Evolutionary conservation across 2,329 filamentous ascomycete genomes (phyloP).

Genomic region (Diaporthe ilicicola): DNA sequence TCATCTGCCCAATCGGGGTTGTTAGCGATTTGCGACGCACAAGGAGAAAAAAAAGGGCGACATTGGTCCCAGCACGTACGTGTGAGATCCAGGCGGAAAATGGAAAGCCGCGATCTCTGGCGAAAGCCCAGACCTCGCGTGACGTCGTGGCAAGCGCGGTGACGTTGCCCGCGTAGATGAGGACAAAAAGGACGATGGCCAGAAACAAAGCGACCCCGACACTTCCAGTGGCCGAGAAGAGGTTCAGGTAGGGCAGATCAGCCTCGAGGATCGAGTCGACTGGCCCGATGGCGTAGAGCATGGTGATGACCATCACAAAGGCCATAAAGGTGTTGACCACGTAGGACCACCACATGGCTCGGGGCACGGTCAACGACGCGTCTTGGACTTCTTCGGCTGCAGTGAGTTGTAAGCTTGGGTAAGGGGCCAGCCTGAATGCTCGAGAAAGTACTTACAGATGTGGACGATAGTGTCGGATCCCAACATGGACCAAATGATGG

Average conservation of each 20-base stretch:
- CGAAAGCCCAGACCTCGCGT: conserved; percentile 31
- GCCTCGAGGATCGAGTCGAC: conserved; percentile 27
- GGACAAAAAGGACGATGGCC: conserved; percentile 22
- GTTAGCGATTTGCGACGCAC: neutral
- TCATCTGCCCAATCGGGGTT: neutral
- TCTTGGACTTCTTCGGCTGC: conserved; percentile 29
- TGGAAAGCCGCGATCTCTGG: conserved; percentile 28
- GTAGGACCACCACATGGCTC: conserved; percentile 32
- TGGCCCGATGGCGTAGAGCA: conserved; percentile 27
- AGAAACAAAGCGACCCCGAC: conserved; percentile 24
- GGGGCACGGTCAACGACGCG: conserved; percentile 24
- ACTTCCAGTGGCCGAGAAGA: conserved; percentile 28
- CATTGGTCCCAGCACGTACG: neutral
- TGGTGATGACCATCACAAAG: conserved; percentile 28
- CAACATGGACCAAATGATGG: conserved; percentile 32
- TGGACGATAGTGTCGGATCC: conserved; percentile 32
- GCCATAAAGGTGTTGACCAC: conserved; percentile 25
- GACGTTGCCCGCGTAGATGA: conserved; percentile 27
- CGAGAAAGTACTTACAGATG: conserved; percentile 14
- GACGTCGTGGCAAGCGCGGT: conserved; percentile 30
- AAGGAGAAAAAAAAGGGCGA: accelerated
- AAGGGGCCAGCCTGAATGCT: accelerated
- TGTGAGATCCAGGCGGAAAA: conserved; percentile 29
- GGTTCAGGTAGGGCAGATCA: conserved; percentile 29
- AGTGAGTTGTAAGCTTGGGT: neutral